Evolutionary conservation across 2,329 filamentous ascomycete genomes (phyloP), one percentile per base, ranked within the genome.

Genomic region (Talaromyces sp.): DNA sequence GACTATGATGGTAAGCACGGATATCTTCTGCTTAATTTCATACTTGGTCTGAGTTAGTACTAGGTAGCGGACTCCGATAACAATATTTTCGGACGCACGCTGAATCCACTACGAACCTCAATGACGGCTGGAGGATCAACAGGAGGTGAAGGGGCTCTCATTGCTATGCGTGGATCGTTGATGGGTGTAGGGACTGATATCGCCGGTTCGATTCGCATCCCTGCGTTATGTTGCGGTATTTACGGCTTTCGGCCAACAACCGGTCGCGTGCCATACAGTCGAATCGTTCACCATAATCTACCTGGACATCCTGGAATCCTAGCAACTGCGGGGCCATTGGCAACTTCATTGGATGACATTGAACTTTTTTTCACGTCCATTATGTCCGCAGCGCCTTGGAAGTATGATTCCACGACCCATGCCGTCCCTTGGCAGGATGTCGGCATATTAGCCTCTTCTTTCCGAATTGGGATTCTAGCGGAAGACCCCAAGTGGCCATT

Each of bases 151-250:
- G 83, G 82, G 2, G 87, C 88, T 0, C 76, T 90, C 1, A 81
- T 90, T 37, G 76, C 79, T 0, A 81, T 89, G 62, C 74, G 75
- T 12, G 88, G 87, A n/a, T 86, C 82, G 59, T 80, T 81, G 0
- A 61, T 88, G 0, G 88, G 88, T 5, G 78, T 88, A 0, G 86
- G 86, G 2, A 86, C 86, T 0, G 86, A 89, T 64, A 87, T 88
- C 61, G 82, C 81, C n/a, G 70, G 69, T 7, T 69, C 67, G 37
- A 67, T 71, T n/a, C 68, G 70, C 21, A 65, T 64, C 37, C 68
- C 70, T 12, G 64, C 68, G 5, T 66, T 66, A 11, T 68, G 68
- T 44, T 67, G 66, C 58, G 68, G 69, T 25, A 25, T 71, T 16
- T 71, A 69, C 46, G 66, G 67, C 28, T 56, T 71, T 25, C 65